These are phyloP conservation scores for Pleurotus salmoneostramineus DNA, from an alignment of 768 basidiomycete genomes.

Conservation along the genomic window DNA sequence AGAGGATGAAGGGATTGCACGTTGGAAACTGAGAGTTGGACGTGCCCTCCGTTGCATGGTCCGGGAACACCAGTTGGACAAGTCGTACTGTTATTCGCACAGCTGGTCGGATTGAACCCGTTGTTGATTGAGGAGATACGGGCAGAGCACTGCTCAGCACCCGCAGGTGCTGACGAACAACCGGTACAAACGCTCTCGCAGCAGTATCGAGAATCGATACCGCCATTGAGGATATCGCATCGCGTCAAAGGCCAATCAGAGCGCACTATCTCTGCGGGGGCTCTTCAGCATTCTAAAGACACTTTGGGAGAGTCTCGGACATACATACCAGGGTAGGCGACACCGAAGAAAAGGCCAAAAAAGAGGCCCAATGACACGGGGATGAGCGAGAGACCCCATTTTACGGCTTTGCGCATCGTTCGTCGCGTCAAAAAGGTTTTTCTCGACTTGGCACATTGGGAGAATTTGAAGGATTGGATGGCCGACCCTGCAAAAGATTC, in stretches of 20 bases:
- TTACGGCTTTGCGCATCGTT: neutral
- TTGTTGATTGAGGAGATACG: slow-evolving; percentile 9
- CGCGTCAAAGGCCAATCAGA: neutral
- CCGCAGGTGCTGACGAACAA: slow-evolving; percentile 3
- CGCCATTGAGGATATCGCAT: slow-evolving; percentile 5
- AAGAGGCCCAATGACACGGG: slow-evolving; percentile 10
- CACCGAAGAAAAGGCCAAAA: slow-evolving; percentile 15
- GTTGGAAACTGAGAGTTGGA: neutral
- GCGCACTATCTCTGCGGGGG: neutral
- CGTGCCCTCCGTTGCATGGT: slow-evolving; percentile 12
- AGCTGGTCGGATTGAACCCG: slow-evolving; percentile 8
- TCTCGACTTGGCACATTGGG: too few species aligned
- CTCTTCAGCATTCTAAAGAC: neutral
- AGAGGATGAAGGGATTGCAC: neutral
- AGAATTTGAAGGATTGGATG: neutral
- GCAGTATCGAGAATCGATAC: slow-evolving; percentile 11
- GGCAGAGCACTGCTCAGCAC: slow-evolving; percentile 2
- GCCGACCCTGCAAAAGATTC: neutral
- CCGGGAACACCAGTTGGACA: slow-evolving; percentile 9
- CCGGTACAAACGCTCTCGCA: slow-evolving; percentile 10
- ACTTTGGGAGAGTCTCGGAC: neutral
- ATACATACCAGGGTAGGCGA: slow-evolving; percentile 13
- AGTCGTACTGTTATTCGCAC: slow-evolving; percentile 3
- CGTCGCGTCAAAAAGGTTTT: too few species aligned
- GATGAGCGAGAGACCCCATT: neutral